These are phyloP conservation scores for Scleroderma citrinum DNA, from an alignment of 768 basidiomycete genomes.

Conservation along the genomic window DNA sequence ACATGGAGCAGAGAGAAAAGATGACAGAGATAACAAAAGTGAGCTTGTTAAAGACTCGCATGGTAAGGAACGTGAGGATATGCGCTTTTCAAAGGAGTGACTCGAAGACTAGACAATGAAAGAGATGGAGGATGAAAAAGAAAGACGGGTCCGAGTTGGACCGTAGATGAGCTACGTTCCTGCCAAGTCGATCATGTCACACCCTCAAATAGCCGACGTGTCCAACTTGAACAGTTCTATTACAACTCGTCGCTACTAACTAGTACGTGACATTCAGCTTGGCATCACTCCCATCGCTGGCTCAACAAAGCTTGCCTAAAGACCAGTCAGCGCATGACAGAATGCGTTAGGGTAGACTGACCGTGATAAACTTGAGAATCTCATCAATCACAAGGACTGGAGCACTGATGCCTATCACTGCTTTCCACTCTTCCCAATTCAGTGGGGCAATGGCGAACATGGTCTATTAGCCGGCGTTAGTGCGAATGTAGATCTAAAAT, in stretches of 20 bases:
- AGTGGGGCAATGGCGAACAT: slow-evolving; percentile 91
- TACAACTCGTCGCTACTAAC: neutral
- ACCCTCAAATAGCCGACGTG: neutral
- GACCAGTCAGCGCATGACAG: neutral
- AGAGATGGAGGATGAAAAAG: neutral
- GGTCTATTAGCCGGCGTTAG: neutral
- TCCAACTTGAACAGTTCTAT: neutral
- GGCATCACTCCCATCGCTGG: slow-evolving; percentile 49
- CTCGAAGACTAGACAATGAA: slow-evolving; percentile 3
- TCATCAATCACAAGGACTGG: slow-evolving; percentile 92
- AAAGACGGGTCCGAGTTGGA: neutral
- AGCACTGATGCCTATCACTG: slow-evolving; percentile 79
- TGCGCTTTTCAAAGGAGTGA: slow-evolving; percentile 16
- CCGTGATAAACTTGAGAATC: slow-evolving; percentile 76
- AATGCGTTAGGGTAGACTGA: too few species aligned
- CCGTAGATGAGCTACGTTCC: neutral
- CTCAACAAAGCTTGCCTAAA: slow-evolving; percentile 51
- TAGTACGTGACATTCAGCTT: slow-evolving; percentile 23
- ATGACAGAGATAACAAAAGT: slow-evolving; percentile 14
- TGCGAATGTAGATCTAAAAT: neutral
- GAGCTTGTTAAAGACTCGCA: slow-evolving; percentile 20
- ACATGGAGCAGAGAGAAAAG: slow-evolving; percentile 13
- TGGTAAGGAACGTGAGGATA: slow-evolving; percentile 7
- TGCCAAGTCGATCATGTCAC: neutral
- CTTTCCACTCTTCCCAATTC: slow-evolving; percentile 94